Base-by-base conservation (phyloP, 2,329 filamentous ascomycete species). In the Graphilbum fragrans region DNA sequence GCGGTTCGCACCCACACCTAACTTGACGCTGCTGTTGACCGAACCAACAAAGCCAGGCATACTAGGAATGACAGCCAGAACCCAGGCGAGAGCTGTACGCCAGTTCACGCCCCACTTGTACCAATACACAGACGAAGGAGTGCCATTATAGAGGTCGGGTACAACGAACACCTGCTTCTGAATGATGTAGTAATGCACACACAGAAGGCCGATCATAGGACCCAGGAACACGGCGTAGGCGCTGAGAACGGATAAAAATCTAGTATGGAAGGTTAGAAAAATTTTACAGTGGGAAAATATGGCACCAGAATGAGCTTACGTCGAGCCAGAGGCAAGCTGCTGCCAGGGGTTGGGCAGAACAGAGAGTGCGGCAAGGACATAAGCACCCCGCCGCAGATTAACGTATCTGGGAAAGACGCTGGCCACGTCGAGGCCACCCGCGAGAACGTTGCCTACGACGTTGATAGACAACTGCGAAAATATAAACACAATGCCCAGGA, bases 351-450 rank as follows among this genome's bases (percentile, higher is more conserved):
- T 33, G 31, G 31, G 31, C 10, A 9, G 17, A n/a, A 33, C 16
- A n/a, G 31, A 33, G 31, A 33, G 31, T 6, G 16, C 16, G n/a
- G 31, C 31, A n/a, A 33, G 31, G 16, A 33, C n/a, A n/a, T 33
- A 33, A 3, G 63, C 62, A 1, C 73, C 74, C 2, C 73, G 64
- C 5, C 70, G 58, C 43, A 76, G 75, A 51, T 72, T 74, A 54
- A 77, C 65, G 46, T 66, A 74, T 33, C 58, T 61, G 0, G 71
- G 70, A 43, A 65, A 66, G 0, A 74, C 53, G 1, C 64, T 67
- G 0, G 71, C 64, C 38, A 76, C 56, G 49, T 77, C 74, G 60
- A 77, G 73, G 6, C 72, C 72, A 3, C 63, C 61, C 1, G 64
- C 64, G 47, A 71, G 62, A 1, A 62, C 61, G 48, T 74, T 74